Base-by-base conservation (phyloP, 176 grass and related monocot species). In the Otatea glauca region DNA sequence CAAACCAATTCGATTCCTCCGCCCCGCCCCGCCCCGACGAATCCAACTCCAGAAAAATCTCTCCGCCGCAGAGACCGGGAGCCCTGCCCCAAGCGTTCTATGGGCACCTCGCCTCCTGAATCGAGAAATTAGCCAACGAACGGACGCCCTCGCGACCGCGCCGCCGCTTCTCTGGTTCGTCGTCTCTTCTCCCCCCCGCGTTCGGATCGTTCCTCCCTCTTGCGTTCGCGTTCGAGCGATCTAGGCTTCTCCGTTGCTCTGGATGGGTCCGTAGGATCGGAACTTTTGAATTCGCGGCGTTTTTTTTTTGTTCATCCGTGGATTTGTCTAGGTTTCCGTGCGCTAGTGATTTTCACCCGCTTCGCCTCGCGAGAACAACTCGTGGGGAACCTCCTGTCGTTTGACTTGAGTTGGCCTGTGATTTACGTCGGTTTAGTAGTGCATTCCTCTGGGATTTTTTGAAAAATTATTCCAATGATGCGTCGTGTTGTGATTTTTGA, bases 1-100 rank as follows among this genome's bases (percentile, higher is more conserved):
- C 14, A 14, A 16, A 7, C 14, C 44, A 55, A 58, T 65, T 86
- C 88, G 78, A 72, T 82, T 25, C 65, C 78, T 81, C 75, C 17
- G 64, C 79, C 32, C 41, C 70, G 23, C 32, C 34, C 41, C 70
- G 24, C 23, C n/a, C n/a, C n/a, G n/a, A n/a, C 62, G 29, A 85
- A 42, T 14, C 80, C 25, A 16, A 41, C 29, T 61, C 13, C 51
- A 2, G 0, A 20, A 10, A 48, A 13, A 65, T 65, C 25, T 56
- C 35, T 43, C 68, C 27, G 6, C 83, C 34, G 62, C 61, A 13
- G 48, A 2, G 39, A 10, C 3, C 5, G 9, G 15, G 59, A 43
- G 47, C 60, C 9, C 7, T 18, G 47, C 60, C 9, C 7, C 16
- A 53, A 20, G 32, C 63, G 20, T 20, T 50, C 73, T 74, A 83